Evolutionary conservation across 768 basidiomycete genomes (phyloP).

Genomic region (Amanita pallidorosea): DNA sequence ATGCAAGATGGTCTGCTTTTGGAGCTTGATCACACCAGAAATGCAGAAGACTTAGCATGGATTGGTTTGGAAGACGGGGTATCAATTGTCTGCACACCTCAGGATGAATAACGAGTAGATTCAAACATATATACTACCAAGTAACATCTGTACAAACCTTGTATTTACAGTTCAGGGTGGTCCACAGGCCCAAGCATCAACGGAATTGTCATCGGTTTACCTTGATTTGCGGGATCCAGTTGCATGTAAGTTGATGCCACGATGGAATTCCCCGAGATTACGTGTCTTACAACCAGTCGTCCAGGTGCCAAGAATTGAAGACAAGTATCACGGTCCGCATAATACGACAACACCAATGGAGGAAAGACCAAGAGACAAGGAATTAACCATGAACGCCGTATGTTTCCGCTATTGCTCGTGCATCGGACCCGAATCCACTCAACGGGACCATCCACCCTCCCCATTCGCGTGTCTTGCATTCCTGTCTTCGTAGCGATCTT

Average conservation of each 20-base stretch:
- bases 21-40: constrained; percentile 34
- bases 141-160: not conserved
- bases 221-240: not conserved
- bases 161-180: not conserved
- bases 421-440: constrained; percentile 29
- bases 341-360: constrained; percentile 39
- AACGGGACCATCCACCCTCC: constrained; percentile 70
- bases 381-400: constrained; percentile 28
- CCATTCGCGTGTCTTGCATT: constrained; percentile 64
- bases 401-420: constrained; percentile 23
- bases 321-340: constrained; percentile 45
- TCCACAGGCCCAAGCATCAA: not conserved
- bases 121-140: not conserved
- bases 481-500: constrained; percentile 73
- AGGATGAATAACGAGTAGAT: constrained; percentile 8
- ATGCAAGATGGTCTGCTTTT: constrained; percentile 38
- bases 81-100: constrained; percentile 23
- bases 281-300: constrained; percentile 2
- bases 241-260: not conserved
- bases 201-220: not conserved
- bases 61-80: constrained; percentile 56
- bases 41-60: constrained; percentile 53
- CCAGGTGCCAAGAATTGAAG: constrained; percentile 27
- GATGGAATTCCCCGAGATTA: not conserved
- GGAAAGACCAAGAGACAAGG: constrained; percentile 41